Evolutionary conservation across 2,329 filamentous ascomycete species (phyloP).

Genomic region (Plenodomus lindquistii): DNA sequence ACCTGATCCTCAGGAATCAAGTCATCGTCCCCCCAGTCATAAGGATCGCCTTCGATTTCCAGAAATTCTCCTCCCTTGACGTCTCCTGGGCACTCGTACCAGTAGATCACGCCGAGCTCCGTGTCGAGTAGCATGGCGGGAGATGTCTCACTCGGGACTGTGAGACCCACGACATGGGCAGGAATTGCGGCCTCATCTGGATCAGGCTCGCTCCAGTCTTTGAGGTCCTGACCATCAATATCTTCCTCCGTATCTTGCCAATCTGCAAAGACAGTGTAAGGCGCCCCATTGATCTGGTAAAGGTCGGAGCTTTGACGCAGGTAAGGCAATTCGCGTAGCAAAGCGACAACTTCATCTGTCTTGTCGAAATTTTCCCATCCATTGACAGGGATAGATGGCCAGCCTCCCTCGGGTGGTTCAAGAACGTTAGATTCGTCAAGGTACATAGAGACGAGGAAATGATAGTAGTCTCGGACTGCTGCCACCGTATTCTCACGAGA

Average conservation of each 20-base stretch:
- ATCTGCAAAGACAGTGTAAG: conserved; percentile 1
- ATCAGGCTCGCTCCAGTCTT: neutral
- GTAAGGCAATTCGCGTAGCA: conserved; percentile 18
- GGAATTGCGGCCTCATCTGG: conserved; percentile 4
- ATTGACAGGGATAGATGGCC: conserved; percentile 8
- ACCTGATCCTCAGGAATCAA: conserved; percentile 7
- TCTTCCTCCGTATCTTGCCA: conserved; percentile 1
- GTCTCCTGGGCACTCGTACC: conserved; percentile 5
- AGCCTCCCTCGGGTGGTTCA: conserved; percentile 13
- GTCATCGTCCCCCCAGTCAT: conserved; percentile 1
- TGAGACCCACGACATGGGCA: conserved; percentile 14
- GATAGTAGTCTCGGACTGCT: conserved; percentile 11
- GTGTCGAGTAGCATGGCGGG: conserved; percentile 12
- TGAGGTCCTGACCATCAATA: conserved; percentile 1
- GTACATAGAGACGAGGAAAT: conserved; percentile 17
- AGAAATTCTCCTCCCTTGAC: neutral
- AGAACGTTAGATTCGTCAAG: conserved; percentile 6
- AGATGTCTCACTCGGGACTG: neutral
- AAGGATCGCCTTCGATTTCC: conserved; percentile 4
- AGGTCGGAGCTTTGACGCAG: neutral
- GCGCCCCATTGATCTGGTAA: conserved; percentile 2
- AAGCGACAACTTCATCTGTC: conserved; percentile 10
- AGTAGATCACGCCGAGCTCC: conserved; percentile 10
- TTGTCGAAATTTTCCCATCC: conserved; percentile 5
- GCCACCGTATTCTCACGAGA: conserved; percentile 8